Evolutionary conservation across 768 basidiomycete genomes (phyloP), one percentile per base, ranked within the genome.

Genomic region (Russula vinacea): DNA sequence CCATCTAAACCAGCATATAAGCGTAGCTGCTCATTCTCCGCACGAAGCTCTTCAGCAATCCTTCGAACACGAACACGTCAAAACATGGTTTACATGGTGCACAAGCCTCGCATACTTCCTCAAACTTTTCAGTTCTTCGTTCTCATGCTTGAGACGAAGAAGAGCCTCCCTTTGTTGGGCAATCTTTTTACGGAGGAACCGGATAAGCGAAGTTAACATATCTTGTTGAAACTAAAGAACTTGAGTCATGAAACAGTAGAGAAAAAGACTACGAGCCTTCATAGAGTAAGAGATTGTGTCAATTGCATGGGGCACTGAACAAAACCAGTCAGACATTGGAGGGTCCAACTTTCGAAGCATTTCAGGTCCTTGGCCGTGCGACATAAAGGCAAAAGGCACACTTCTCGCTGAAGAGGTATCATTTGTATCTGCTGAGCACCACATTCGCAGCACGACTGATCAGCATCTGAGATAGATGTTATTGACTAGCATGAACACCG

Each of bases 321-420:
- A 79, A 76, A 93, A 93, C 90, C 90, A 92, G 35, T 87, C 81
- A 13, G 86, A 84, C 88, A 93, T 91, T 0, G 91, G 90, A 1
- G 81, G 75, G 10, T 89, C 89, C 81, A 93, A 82, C 91, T 93
- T 69, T 26, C 29, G 22, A 26, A 37, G 1, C 8, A 14, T 49
- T 59, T 58, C 57, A 33, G 22, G 11, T 55, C 6, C 51, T 24
- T 37, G 57, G 26, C 8, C 50, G n/a, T 14, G 44, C 26, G 13
- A 26, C 37, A 52, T 11, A 13, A 35, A 33, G 24, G 24, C 24
- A 61, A 37, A 29, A 39, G 22, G 68, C 81, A 68, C 69, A 90
- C 90, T 77, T 92, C 84, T 70, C 78, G 81, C 68, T 92, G 90
- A 58, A 94, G 75, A 16, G 91, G 87, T 26, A 85, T 78, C 53